Base-by-base conservation (phyloP, 495 filamentous ascomycete genomes). In the Apiosordaria backusii region DNA sequence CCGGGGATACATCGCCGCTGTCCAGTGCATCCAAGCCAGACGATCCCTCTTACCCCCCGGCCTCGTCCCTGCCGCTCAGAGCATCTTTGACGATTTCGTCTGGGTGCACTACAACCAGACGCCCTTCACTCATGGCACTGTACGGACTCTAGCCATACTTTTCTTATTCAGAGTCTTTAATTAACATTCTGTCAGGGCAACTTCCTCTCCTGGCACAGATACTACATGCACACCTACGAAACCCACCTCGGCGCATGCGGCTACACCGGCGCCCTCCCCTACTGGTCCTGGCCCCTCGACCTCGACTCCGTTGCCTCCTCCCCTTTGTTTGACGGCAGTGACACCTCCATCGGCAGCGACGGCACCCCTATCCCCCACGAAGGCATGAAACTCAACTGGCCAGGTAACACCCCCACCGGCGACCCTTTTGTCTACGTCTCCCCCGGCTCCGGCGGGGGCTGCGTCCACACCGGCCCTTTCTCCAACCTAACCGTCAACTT, bases 181-280 rank as follows among this genome's bases (percentile, higher is more conserved):
- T 13, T 40, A 10, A 40, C 35, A 40, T n/a, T n/a, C 35, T 10
- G 1, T 1, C 35, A 40, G 35, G 88, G 87, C 3, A 85, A 85
- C 61, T 89, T 93, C 73, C 77, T 92, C 26, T 77, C 85, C 9
- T 92, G 89, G 88, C 90, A 92, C 70, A 82, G 90, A 3, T 86
- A 89, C 70, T 92, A 85, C 74, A 81, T 85, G 58, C 84, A 78
- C 71, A 72, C 79, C 10, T 91, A 86, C 68, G 90, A 92, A 73
- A 77, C 86, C 68, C 83, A 85, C 4, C 80, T 93, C 57, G 80
- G 87, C n/a, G 87, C 90, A 67, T 92, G 90, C 74, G 89, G 88
- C 54, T 92, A 90, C 73, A 84, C 76, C 3, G 71, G 52, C 65
- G 70, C 65, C 50, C 74, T 77, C 21, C 74, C 74, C 10, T 90